Evolutionary conservation across 2,329 filamentous ascomycete genomes (phyloP).

Genomic region (Fusarium goolgardi): DNA sequence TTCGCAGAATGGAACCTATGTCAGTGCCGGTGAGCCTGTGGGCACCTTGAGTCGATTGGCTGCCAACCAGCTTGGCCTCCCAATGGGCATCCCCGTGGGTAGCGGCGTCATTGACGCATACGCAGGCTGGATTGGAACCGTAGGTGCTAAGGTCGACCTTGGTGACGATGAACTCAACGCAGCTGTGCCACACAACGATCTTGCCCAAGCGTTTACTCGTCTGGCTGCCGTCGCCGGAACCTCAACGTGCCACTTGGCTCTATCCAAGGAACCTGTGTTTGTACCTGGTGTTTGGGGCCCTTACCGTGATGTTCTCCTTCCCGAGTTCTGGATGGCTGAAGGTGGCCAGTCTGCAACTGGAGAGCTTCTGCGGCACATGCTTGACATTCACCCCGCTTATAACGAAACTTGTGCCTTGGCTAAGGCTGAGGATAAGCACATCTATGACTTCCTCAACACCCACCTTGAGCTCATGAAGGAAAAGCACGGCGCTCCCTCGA

Average conservation of each 20-base stretch:
- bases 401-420: conserved; percentile 82
- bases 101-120: conserved; percentile 99
- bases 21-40: conserved; percentile 91
- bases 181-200: conserved; percentile 79
- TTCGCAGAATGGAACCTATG: conserved; percentile 85
- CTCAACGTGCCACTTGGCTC: conserved; percentile 95
- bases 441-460: conserved; percentile 94
- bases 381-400: conserved; percentile 94
- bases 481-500: conserved; percentile 75
- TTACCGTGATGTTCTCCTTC: conserved; percentile 92
- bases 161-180: conserved; percentile 73
- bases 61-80: conserved; percentile 83
- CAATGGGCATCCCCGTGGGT: conserved; percentile 88
- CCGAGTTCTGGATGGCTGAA: conserved; percentile 95
- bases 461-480: conserved; percentile 82
- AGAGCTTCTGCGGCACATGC: conserved; percentile 91
- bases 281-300: conserved; percentile 97
- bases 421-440: conserved; percentile 84
- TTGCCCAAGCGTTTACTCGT: conserved; percentile 91
- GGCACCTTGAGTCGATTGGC: conserved; percentile 87
- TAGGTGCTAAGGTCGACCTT: conserved; percentile 93
- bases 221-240: conserved; percentile 95
- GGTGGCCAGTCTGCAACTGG: conserved; percentile 97
- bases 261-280: conserved; percentile 93
- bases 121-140: conserved; percentile 97